Evolutionary conservation across 2,329 filamentous ascomycete genomes (phyloP).

Genomic region (Paraphaeosphaeria sporulosa): DNA sequence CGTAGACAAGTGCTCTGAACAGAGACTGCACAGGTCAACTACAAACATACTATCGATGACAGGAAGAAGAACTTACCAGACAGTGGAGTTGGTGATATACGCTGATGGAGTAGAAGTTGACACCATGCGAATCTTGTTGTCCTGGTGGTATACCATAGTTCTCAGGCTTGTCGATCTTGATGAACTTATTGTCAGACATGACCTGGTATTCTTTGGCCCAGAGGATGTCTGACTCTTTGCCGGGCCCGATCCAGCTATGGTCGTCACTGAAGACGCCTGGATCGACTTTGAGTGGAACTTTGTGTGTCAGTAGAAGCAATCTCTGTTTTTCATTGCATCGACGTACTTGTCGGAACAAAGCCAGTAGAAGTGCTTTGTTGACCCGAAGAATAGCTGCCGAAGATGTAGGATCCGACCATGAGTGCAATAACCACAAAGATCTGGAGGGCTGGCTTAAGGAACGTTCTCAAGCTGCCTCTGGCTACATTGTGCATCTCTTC

Average conservation of each 20-base stretch:
- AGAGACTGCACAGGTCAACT: not conserved
- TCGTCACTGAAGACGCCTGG: not conserved
- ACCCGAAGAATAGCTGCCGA: not conserved
- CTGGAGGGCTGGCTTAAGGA: not conserved
- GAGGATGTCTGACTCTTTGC: not conserved
- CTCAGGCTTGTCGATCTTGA: not conserved
- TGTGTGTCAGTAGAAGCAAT: not conserved
- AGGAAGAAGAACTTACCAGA: not conserved
- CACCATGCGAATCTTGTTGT: not conserved
- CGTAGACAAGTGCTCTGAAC: not conserved
- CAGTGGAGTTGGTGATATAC: constrained; percentile 5
- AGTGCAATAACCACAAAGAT: not conserved
- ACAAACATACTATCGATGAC: no score
- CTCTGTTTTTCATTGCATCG: no score
- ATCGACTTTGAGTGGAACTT: not conserved
- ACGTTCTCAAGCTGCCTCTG: not conserved
- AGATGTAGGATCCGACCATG: not conserved
- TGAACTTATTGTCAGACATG: not conserved
- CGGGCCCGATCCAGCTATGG: not conserved
- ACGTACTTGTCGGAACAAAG: not conserved
- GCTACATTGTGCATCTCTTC: not conserved
- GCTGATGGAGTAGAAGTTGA: constrained; percentile 1
- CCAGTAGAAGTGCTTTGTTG: not conserved
- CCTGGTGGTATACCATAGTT: not conserved
- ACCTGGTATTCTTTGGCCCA: not conserved